phyloP scores from a whole-genome alignment of 2,329 filamentous ascomycete genomes.

The Acrocalymma vagum region DNA sequence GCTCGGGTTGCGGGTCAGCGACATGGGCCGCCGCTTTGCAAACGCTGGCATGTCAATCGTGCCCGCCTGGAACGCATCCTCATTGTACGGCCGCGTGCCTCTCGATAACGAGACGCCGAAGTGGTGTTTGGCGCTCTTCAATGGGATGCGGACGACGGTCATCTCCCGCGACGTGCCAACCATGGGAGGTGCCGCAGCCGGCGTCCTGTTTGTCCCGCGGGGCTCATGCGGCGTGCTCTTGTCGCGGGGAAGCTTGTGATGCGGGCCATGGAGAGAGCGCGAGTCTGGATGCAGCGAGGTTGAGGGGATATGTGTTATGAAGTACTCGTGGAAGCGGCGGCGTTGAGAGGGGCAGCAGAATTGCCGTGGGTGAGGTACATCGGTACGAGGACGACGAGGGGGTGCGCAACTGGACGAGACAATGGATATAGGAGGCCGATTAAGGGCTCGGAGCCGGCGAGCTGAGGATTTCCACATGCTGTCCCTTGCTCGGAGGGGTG shows the following conservation, averaged over 20 bases:
- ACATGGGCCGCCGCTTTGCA: constrained; percentile 80
- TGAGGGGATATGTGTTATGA: constrained; percentile 93
- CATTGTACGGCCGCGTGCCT: constrained; percentile 87
- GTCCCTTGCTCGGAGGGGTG: constrained; percentile 37
- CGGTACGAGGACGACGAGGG: constrained; percentile 14
- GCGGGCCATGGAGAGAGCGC: constrained; percentile 67
- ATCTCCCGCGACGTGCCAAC: constrained; percentile 68
- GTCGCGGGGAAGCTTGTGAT: constrained; percentile 86
- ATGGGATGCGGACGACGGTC: constrained; percentile 92
- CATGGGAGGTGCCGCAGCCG: constrained; percentile 43
- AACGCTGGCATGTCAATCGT: constrained; percentile 94
- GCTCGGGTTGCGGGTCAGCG: constrained; percentile 55
- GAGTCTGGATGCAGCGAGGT: constrained; percentile 93
- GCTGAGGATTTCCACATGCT: constrained; percentile 49
- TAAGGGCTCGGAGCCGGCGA: constrained; percentile 33
- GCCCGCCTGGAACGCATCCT: constrained; percentile 93
- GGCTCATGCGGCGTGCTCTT: constrained; percentile 79
- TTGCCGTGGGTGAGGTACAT: constrained; percentile 15
- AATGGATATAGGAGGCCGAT: constrained; percentile 29
- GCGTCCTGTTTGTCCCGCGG: constrained; percentile 45
- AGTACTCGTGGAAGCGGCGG: constrained; percentile 87
- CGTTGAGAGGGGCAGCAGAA: constrained; percentile 25
- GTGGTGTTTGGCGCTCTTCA: constrained; percentile 94
- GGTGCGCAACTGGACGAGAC: constrained; percentile 14
- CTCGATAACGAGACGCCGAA: constrained; percentile 83